Evolutionary conservation across 192 early-diverging fungal species (phyloP), one percentile per base, ranked within the genome.

Genomic region (Gonapodya sp.): DNA sequence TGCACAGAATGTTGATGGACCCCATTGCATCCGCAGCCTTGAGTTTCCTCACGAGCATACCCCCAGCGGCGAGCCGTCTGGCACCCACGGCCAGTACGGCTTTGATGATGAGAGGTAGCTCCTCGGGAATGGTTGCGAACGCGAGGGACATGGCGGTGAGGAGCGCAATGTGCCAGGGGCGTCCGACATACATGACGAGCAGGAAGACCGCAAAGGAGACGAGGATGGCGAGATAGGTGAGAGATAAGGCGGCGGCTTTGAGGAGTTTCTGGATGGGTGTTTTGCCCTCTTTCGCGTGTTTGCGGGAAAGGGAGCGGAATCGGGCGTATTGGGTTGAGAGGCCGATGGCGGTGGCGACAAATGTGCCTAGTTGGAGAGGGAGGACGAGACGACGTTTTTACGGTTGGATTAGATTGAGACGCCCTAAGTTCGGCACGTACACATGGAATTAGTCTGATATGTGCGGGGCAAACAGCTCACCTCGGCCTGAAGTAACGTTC

Each of bases 11-110:
- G 1, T 90, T 91, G 1, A 93, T 89, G 0, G 87, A 84, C 16
- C 89, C 88, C 1, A 94, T 85, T 0, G 91, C 90, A 73, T 93
- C 93, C 0, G 91, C 90, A 0, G 91, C 92, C 64, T 84, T 84
- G 18, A 92, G 83, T 30, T 88, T 88, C 79, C 93, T 91, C 8
- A 94, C 91, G 36, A 94, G 82, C 2, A 93, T 87, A 0, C 85
- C 84, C 31, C 88, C 84, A 2, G 34, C 18, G 2, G 84, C 83
- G 78, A 88, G 79, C 8, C 36, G 35, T 0, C 79, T 73, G 0
- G 85, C 78, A 1, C 82, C 82, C 72, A 84, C 36, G 0, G 87
- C 87, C 77, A 88, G 36, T 31, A 84, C 80, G 0, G 83, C 82
- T 77, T 85, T 85, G 35, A 85, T 85, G 31, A 86, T 84, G 36